A percentile compares a stretch with the other conserved stretches of the same genome.
These are phyloP conservation scores for Fusarium burgessii DNA, from an alignment of 2,329 filamentous ascomycete genomes.

Conservation along the genomic window DNA sequence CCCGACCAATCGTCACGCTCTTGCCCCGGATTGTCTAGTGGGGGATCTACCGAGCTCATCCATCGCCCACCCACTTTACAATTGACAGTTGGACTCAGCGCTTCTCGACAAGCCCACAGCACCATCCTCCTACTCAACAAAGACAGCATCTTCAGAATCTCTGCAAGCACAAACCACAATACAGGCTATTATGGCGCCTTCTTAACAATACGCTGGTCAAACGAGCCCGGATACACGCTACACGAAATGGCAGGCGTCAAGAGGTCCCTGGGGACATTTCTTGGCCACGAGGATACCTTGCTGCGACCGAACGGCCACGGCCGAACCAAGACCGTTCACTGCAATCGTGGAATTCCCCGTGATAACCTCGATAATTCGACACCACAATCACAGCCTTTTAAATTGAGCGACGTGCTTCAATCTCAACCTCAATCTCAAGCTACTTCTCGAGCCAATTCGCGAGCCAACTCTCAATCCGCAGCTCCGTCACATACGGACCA, in stretches of 20 bases:
- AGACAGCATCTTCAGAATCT: background rate
- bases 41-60: constrained; percentile 29
- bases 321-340: constrained; percentile 21
- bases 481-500: constrained; percentile 30
- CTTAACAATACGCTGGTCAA: constrained; percentile 38
- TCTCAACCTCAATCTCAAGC: constrained; percentile 21
- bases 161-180: background rate
- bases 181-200: constrained; percentile 29
- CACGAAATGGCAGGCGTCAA: constrained; percentile 55
- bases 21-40: constrained; percentile 26
- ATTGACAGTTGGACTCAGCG: constrained; percentile 15
- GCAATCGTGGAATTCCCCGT: constrained; percentile 27
- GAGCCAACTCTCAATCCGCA: constrained; percentile 21
- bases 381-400: constrained; percentile 27
- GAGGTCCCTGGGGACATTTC: constrained; percentile 53
- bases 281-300: constrained; percentile 46
- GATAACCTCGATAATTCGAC: constrained; percentile 32
- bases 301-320: constrained; percentile 32
- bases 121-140: background rate
- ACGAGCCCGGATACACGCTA: constrained; percentile 22
- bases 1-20: constrained; percentile 36
- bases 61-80: constrained; percentile 13
- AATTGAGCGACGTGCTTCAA: constrained; percentile 14
- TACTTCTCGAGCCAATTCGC: constrained; percentile 19
- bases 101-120: constrained; percentile 14